Conservation (phyloP, 805 yeast species). For the Kodamaea hsintzibuensis region DNA sequence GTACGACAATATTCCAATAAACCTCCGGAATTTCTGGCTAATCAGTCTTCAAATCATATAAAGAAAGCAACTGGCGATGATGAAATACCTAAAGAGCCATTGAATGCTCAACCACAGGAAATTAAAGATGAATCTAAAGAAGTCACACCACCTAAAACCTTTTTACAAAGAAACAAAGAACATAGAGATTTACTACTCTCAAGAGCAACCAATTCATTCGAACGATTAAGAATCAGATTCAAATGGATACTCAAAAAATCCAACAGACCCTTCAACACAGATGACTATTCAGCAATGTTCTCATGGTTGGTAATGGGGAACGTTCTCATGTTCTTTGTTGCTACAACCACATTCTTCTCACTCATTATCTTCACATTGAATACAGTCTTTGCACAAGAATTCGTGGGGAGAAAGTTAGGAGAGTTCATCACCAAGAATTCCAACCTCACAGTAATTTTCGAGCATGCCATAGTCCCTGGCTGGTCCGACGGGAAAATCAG, state of each 20-base stretch:
- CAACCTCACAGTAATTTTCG: slow-evolving; percentile 81
- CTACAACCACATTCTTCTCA: slow-evolving; percentile 92
- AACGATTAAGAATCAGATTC: slow-evolving; percentile 37
- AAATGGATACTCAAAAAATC: slow-evolving; percentile 79
- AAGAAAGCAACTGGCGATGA: not conserved
- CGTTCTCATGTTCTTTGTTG: slow-evolving; percentile 72
- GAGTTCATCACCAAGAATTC: slow-evolving; percentile 81
- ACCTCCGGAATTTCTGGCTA: not conserved
- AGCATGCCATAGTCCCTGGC: slow-evolving; percentile 90
- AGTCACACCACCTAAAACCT: not conserved
- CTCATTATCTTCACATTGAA: slow-evolving; percentile 73
- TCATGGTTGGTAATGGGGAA: slow-evolving; percentile 94
- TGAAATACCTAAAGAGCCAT: not conserved
- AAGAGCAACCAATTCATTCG: slow-evolving; percentile 28
- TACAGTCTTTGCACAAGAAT: slow-evolving; percentile 86
- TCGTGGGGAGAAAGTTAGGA: slow-evolving; percentile 79
- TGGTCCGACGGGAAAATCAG: slow-evolving; percentile 88
- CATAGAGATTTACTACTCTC: slow-evolving; percentile 27
- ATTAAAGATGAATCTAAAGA: not conserved
- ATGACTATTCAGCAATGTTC: slow-evolving; percentile 85
- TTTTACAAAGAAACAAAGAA: slow-evolving; percentile 13
- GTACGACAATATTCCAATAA: not conserved
- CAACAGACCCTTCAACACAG: slow-evolving; percentile 85
- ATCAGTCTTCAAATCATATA: not conserved
- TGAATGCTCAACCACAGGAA: not conserved